Evolutionary conservation across 768 basidiomycete species (phyloP), one percentile per base, ranked within the genome.

Genomic region (Termitomyces sp.): DNA sequence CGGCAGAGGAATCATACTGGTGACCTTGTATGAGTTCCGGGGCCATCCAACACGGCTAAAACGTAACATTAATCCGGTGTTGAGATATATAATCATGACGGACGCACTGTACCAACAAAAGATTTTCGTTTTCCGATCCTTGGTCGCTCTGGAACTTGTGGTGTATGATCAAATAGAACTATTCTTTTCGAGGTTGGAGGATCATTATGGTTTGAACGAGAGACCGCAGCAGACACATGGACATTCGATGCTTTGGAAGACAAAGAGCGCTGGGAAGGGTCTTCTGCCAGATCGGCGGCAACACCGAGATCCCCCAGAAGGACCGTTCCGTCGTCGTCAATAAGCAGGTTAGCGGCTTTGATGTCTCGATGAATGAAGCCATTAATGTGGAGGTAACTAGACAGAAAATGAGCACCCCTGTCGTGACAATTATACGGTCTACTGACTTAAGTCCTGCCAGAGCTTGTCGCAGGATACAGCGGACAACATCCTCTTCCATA

Each of bases 31-130:
- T 90, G 22, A 97, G 80, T 63, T 98, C 95, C 2, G 95, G 95
- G 0, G 95, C 92, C 94, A 97, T 98, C 92, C 92, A 97, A 66
- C 90, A 92, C 1, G 95, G 95, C 84, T 86, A 54, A 33, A 45
- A 45, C 29, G 36, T 46, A 27, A 16, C 27, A 48, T 52, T 44
- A 57, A 18, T 16, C 22, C 12, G 25, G 27, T 49, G 15, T 22
- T 33, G n/a, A n/a, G 23, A 7, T 7, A 27, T 16, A 40, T n/a
- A 31, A 29, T 18, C n/a, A 44, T n/a, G 47, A 39, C 50, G 32
- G 27, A 60, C 84, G 48, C 54, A 89, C 88, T 23, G 94, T 97
- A 46, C 95, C 95, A 13, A 97, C 95, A 64, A 97, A 97, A 10
- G 88, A 91, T 66, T 88, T 91, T 53, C 94, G 82, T 64, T 91